Evolutionary conservation across 306 rosid species (phyloP), one percentile per base, ranked within the genome.

Genomic region (Begonia peltatifolia): DNA sequence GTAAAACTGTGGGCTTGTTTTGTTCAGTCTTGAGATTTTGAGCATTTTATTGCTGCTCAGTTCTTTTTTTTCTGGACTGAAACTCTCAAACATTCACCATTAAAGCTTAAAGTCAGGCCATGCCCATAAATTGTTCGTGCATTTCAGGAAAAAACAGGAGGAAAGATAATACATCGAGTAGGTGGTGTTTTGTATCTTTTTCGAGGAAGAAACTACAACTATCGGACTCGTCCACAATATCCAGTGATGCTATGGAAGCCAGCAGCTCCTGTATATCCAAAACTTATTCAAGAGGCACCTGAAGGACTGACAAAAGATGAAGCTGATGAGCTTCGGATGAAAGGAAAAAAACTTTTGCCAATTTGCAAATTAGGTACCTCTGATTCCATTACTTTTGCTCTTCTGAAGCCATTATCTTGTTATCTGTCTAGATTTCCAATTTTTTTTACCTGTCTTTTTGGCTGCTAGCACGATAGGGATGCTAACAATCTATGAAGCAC

Each of bases 221-320:
- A 80, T 60, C 80, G 72, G 15, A 71, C 85, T 47, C 95, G 85
- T 56, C 95, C 99, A 3, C 94, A 78, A 69, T 90, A 80, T 72
- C 99, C 95, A 10, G 67, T 86, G 71, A 90, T 90, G 99, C 85
- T 90, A 54, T 90, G 99, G 99, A 90, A 86, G 70, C 99, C 99
- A 57, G 95, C 99, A 14, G 74, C 99, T 46, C 99, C 99, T 2
- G 55, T 83, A 55, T 78, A 90, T 67, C 97, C 97, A 20, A 90
- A 90, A 71, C 95, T 90, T 65, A 85, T 90, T 67, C 95, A 80
- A 57, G 95, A 85, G 57, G 87, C 94, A 64, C 95, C 97, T 1
- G 97, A 72, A 58, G 95, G 95, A 51, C 75, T 85, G 77, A 76
- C 92, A 1, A 83, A 74, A 69, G 80, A 57, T 47, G 87, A 85